Conservation (phyloP, 352 stramenopile species). For the Phytophthora foliorum region DNA sequence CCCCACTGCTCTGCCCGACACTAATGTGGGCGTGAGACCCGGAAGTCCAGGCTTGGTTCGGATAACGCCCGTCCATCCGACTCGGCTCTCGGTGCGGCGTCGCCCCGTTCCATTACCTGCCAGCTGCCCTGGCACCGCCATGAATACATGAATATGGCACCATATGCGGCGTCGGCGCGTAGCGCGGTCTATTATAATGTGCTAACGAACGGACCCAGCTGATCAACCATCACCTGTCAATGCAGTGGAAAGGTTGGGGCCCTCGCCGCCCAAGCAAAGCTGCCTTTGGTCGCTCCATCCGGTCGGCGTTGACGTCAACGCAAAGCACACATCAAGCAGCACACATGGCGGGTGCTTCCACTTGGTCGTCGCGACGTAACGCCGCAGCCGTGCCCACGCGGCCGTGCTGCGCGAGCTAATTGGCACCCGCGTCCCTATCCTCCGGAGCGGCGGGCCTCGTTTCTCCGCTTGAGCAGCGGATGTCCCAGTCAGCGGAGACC, state of each 20-base stretch:
- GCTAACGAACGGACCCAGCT: conserved; percentile 2
- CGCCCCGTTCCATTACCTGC: conserved; percentile 9
- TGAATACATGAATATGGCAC: conserved; percentile 15
- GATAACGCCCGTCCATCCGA: too few species aligned
- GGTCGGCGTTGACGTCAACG: too few species aligned
- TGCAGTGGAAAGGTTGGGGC: neutral
- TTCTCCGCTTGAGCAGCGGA: conserved; percentile 32
- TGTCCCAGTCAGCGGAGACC: conserved; percentile 18
- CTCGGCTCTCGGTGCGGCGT: conserved; percentile 6
- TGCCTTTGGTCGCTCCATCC: neutral
- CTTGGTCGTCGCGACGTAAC: conserved; percentile 31
- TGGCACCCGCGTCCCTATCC: conserved; percentile 25
- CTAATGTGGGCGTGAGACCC: too few species aligned
- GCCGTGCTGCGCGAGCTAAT: conserved; percentile 13
- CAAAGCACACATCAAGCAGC: conserved; percentile 9
- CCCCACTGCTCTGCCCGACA: conserved; percentile 1
- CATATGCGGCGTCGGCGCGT: neutral
- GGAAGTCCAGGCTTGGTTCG: too few species aligned
- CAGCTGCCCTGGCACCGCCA: conserved; percentile 9
- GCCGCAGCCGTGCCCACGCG: conserved; percentile 22
- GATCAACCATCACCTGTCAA: neutral
- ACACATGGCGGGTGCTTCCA: conserved; percentile 29
- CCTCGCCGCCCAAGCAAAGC: neutral
- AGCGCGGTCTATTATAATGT: neutral
- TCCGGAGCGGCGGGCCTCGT: conserved; percentile 20